Percentiles rank a stretch among this genome's conserved stretches.
phyloP scores from a whole-genome alignment of 2,329 filamentous ascomycete species.

The Dactylellina cionopaga region DNA sequence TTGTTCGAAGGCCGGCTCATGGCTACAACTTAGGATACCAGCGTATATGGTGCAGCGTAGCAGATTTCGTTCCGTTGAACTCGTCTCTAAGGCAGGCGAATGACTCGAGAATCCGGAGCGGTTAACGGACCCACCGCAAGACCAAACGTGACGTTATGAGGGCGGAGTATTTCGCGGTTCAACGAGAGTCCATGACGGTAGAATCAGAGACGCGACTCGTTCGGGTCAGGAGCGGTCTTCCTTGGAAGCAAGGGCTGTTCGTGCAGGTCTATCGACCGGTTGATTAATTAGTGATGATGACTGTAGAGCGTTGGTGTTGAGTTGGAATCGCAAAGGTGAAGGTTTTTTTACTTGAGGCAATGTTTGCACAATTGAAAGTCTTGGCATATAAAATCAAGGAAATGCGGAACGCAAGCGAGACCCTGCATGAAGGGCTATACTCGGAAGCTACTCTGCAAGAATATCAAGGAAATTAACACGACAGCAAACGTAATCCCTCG shows the following conservation, averaged over 20 bases:
- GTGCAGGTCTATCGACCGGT: background rate
- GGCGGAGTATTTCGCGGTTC: background rate
- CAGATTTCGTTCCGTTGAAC: no score
- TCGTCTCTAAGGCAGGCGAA: no score
- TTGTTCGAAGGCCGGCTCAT: conserved; percentile 22
- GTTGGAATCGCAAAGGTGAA: background rate
- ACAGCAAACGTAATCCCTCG: conserved; percentile 28
- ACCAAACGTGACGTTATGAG: conserved; percentile 9
- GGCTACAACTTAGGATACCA: background rate
- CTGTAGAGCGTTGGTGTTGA: conserved; percentile 15
- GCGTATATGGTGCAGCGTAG: background rate
- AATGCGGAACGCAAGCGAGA: conserved; percentile 44
- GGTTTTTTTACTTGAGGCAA: conserved; percentile 22
- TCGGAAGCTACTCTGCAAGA: conserved; percentile 10
- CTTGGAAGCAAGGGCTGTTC: conserved; percentile 27
- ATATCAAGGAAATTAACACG: conserved; percentile 14
- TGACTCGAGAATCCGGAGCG: background rate
- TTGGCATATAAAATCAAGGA: conserved; percentile 52
- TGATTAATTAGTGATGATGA: conserved; percentile 18
- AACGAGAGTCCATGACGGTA: background rate
- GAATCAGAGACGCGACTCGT: background rate
- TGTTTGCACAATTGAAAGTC: conserved; percentile 32
- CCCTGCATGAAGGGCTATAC: conserved; percentile 47
- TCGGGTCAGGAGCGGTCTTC: background rate
- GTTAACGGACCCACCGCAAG: no score